Evolutionary conservation across 345 rosid species (phyloP).

Genomic region (Aquilaria yunnanensis): DNA sequence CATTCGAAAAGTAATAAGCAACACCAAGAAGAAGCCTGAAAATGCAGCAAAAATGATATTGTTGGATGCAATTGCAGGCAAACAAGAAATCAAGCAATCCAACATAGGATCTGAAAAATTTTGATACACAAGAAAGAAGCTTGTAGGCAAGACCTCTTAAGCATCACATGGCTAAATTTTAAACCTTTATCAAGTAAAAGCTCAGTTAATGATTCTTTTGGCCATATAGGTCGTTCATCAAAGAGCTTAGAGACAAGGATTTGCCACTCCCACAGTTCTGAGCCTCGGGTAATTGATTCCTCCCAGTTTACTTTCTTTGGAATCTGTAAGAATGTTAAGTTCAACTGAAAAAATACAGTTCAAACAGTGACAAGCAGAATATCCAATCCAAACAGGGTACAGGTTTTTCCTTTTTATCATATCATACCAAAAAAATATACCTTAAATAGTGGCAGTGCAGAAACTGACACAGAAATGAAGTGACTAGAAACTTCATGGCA

Average conservation of each 20-base stretch:
- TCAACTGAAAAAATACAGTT: conserved; percentile 13
- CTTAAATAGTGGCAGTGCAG: no score
- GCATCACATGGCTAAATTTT: conserved; percentile 46
- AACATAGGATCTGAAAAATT: conserved; percentile 4
- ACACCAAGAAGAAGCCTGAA: conserved; percentile 71
- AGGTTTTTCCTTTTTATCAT: no score
- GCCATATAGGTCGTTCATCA: conserved; percentile 89
- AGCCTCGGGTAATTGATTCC: conserved; percentile 37
- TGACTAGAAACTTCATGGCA: no score
- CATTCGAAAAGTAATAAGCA: conserved; percentile 86
- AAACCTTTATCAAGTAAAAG: conserved; percentile 62
- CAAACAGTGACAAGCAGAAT: conserved; percentile 5
- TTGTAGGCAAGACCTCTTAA: conserved; percentile 57
- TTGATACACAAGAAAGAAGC: conserved; percentile 5
- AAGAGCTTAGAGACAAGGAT: conserved; percentile 69
- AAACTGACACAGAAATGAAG: no score
- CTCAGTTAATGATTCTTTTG: conserved; percentile 61
- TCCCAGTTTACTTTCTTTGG: conserved; percentile 80
- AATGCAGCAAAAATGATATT: conserved; percentile 15
- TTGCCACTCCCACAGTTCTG: conserved; percentile 75
- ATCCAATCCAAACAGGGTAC: not conserved
- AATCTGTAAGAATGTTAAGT: conserved; percentile 77
- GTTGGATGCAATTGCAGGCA: conserved; percentile 1
- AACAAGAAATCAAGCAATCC: not conserved
- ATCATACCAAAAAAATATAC: no score